Base-by-base conservation (phyloP, 2,329 filamentous ascomycete species). In the Pseudovirgaria hyperparasitica region DNA sequence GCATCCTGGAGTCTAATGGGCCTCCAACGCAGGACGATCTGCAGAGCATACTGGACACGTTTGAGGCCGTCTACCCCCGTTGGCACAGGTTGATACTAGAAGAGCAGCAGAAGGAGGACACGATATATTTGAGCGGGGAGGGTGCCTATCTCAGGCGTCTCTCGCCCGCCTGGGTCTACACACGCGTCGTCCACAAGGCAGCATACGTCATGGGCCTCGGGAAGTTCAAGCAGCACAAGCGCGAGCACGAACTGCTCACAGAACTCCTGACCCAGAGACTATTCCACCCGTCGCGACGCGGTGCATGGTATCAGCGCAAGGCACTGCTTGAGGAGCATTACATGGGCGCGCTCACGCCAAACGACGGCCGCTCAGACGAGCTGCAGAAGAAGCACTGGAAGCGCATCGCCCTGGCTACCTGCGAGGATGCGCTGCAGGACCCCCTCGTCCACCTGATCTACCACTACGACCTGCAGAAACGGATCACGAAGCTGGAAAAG, bases 311-410 rank as follows among this genome's bases (percentile, higher is more conserved):
- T 48, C 86, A 94, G 46, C 80, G 90, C 12, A 93, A 92, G 54
- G 90, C 87, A 1, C 60, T 98, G 1, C 55, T 98, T 2, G 90
- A 98, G 57, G 90, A 98, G 50, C 85, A 92, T 47, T 96, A 98
- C 52, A 86, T 96, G 81, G 67, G 74, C 44, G 61, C 66, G 4
- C 47, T 80, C 5, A 64, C 61, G 16, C 58, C 67, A 0, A 52
- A 51, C 2, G 55, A 58, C 3, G 60, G 55, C 16, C 58, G 62
- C 21, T 58, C 48, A 20, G 55, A 63, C 10, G 73, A 80, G 22
- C 55, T 59, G 6, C 78, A 79, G 45, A 90, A 82, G 56, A 87
- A 77, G 42, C 67, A 81, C 38, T 98, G 86, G 86, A 84, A 76
- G 46, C 65, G 70, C 6, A 65, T 75, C 12, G 82, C 90, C 0